phyloP scores from a whole-genome alignment of 306 rosid genomes.

The Oemleria cerasiformis region DNA sequence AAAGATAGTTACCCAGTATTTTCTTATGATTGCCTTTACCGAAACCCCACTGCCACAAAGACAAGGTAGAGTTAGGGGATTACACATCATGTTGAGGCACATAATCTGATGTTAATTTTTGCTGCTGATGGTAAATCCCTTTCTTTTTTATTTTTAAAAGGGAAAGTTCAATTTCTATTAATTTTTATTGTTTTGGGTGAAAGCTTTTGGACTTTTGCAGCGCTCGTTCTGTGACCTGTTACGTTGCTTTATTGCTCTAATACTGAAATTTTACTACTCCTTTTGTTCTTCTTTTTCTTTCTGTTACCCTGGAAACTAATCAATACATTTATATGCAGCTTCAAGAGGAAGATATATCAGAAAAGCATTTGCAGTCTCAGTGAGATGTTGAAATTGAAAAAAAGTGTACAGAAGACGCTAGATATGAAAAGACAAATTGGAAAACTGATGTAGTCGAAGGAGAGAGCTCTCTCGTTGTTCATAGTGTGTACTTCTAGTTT shows the following conservation, averaged over 20 bases:
- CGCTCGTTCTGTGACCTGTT: not conserved
- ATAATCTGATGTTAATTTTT: not conserved
- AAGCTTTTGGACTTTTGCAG: not conserved
- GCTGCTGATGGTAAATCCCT: not conserved
- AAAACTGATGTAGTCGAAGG: conserved; percentile 6
- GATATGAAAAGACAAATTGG: conserved; percentile 3
- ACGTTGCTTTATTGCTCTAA: not conserved
- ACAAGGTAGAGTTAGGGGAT: not conserved
- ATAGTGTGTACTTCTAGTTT: not conserved
- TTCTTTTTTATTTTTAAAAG: not conserved
- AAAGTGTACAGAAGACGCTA: conserved; percentile 17
- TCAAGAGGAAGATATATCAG: conserved; percentile 1
- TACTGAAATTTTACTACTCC: not conserved
- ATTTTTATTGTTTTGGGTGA: not conserved
- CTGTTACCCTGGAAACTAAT: conserved; percentile 2
- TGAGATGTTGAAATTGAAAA: conserved; percentile 5
- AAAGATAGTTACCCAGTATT: not conserved
- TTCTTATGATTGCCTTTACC: not conserved
- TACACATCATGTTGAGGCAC: not conserved
- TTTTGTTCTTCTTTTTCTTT: not conserved
- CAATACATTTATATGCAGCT: conserved; percentile 24
- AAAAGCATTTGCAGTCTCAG: not conserved
- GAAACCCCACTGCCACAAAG: not conserved
- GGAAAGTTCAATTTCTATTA: not conserved
- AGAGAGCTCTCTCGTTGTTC: conserved; percentile 6